Evolutionary conservation across 1,139 yeast species (phyloP).

Genomic region (Saccharomycopsis crataegensis): DNA sequence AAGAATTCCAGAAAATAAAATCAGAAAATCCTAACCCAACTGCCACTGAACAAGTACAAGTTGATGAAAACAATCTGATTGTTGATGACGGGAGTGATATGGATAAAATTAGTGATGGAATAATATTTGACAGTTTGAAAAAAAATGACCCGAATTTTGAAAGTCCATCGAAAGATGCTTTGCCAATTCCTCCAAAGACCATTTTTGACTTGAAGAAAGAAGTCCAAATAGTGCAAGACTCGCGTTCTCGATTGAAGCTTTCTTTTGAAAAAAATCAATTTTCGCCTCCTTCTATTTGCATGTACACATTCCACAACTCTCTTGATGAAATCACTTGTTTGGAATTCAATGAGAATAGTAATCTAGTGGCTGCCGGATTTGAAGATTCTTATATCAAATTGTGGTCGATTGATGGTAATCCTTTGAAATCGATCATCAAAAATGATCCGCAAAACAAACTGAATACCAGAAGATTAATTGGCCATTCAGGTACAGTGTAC

Average conservation of each 20-base stretch:
- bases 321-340: conserved; percentile 79
- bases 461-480: conserved; percentile 58
- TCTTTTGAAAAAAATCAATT: conserved; percentile 52
- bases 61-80: conserved; percentile 11
- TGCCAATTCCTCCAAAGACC: conserved; percentile 84
- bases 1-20: conserved; percentile 40
- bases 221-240: conserved; percentile 72
- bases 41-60: conserved; percentile 6
- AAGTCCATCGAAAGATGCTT: conserved; percentile 63
- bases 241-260: conserved; percentile 49
- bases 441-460: conserved; percentile 47
- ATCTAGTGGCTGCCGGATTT: conserved; percentile 88
- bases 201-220: conserved; percentile 73
- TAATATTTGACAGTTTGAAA: conserved; percentile 21
- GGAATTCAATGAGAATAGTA: conserved; percentile 80
- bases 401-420: conserved; percentile 91
- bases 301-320: conserved; percentile 97
- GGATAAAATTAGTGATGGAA: conserved; percentile 19
- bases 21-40: conserved; percentile 25
- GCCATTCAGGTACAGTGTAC: conserved; percentile 93
- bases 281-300: conserved; percentile 87
- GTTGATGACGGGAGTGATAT: conserved; percentile 16
- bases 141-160: conserved; percentile 41
- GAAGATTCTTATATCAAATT: conserved; percentile 84
- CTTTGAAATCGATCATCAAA: conserved; percentile 58